Evolutionary conservation across 2,329 filamentous ascomycete species (phyloP).

Genomic region (Blastomyces gilchristii): DNA sequence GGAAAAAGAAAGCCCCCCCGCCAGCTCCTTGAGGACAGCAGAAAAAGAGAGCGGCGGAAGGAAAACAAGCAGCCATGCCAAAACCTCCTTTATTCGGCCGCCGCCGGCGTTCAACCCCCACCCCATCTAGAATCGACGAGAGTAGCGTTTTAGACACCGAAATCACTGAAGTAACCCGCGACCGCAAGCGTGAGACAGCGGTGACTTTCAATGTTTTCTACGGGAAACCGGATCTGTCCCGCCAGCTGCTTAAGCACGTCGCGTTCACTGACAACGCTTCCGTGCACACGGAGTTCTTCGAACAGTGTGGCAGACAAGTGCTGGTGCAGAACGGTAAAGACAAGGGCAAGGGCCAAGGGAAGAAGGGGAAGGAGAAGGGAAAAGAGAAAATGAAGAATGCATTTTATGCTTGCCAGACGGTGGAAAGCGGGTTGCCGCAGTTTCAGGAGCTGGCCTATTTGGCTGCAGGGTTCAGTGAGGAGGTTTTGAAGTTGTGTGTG

Average conservation of each 20-base stretch:
- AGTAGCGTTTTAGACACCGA: not conserved
- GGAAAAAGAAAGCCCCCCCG: not conserved
- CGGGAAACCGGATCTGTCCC: slow-evolving; percentile 9
- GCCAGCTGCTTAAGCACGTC: slow-evolving; percentile 8
- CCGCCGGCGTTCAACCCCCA: not conserved
- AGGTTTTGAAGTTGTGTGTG: slow-evolving; percentile 11
- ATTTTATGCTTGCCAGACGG: not conserved
- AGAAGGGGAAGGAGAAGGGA: not conserved
- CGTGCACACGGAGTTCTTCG: slow-evolving; percentile 8
- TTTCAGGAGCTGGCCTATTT: slow-evolving; percentile 12
- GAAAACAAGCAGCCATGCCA: not conserved
- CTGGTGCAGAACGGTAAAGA: not conserved
- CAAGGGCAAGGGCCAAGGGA: not conserved
- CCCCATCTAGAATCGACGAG: not conserved
- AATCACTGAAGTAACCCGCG: slow-evolving; percentile 6
- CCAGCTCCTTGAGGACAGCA: not conserved
- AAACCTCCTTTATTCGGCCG: not conserved
- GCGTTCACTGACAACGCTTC: slow-evolving; percentile 8
- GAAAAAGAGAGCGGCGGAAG: not conserved
- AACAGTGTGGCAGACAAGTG: not conserved
- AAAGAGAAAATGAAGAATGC: not conserved
- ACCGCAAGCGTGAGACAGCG: slow-evolving; percentile 5
- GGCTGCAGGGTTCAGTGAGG: slow-evolving; percentile 9
- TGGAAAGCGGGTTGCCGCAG: slow-evolving; percentile 6
- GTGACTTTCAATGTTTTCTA: slow-evolving; percentile 15